Conservation (phyloP, 2,329 filamentous ascomycete species). For the Stemphylium vesicarium region DNA sequence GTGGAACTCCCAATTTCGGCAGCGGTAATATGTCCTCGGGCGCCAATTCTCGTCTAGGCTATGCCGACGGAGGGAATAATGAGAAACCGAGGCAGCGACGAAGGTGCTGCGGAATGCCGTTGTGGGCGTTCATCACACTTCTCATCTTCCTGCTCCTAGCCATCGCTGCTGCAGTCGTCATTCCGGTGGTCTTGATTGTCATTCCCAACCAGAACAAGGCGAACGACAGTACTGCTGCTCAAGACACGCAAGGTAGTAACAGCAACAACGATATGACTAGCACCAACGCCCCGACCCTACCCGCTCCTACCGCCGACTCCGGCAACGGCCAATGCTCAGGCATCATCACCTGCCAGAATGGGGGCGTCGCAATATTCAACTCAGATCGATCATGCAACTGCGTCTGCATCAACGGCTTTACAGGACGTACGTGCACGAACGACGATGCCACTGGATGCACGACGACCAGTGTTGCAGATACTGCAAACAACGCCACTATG, state of each 20-base stretch:
- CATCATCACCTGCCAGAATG: slow-evolving; percentile 74
- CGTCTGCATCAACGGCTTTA: slow-evolving; percentile 88
- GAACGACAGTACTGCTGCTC: slow-evolving; percentile 20
- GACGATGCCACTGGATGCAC: slow-evolving; percentile 62
- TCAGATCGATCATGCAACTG: slow-evolving; percentile 74
- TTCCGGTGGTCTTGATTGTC: slow-evolving; percentile 72
- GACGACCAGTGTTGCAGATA: slow-evolving; percentile 54
- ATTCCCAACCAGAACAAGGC: slow-evolving; percentile 58
- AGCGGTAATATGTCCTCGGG: slow-evolving; percentile 25
- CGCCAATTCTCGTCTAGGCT: neutral
- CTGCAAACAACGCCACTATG: slow-evolving; percentile 69
- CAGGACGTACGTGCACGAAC: slow-evolving; percentile 64
- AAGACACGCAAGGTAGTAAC: slow-evolving; percentile 24
- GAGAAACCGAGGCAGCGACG: slow-evolving; percentile 55
- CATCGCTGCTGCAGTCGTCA: slow-evolving; percentile 79
- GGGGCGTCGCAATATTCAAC: slow-evolving; percentile 75
- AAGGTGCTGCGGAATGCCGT: slow-evolving; percentile 81
- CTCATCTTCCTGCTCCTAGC: slow-evolving; percentile 72
- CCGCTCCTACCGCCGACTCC: slow-evolving; percentile 27
- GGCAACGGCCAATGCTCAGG: slow-evolving; percentile 60
- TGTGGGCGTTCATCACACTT: slow-evolving; percentile 76
- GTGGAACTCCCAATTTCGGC: slow-evolving; percentile 42
- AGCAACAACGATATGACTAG: slow-evolving; percentile 31
- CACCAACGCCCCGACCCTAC: slow-evolving; percentile 20
- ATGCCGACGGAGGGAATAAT: slow-evolving; percentile 16